Evolutionary conservation across 345 rosid species (phyloP), one percentile per base, ranked within the genome.

Genomic region (Theobroma cacao): DNA sequence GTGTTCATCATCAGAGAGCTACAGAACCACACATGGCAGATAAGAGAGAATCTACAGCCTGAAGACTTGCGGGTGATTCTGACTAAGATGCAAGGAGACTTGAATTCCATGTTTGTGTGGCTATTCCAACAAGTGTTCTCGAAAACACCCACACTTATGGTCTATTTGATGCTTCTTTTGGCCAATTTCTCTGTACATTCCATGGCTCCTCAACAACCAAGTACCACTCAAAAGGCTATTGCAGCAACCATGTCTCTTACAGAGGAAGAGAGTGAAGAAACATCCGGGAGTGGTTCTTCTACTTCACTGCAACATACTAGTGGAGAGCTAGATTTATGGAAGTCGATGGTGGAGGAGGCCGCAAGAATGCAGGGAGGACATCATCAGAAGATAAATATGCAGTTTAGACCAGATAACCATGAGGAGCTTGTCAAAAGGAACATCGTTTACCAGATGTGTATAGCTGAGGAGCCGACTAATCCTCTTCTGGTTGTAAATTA

Each of bases 181-280:
- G 94, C 97, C 0, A 93, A 90, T 77, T 92, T 86, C 82, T 86
- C 87, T 0, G 87, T 90, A 7, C 87, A 88, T 79, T 95, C 98
- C 18, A 84, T 91, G 91, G 80, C 66, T 24, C 14, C 18, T 50
- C 66, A 66, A 45, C 53, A 78, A 18, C 59, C 80, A 13, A 34
- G 26, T 24, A 24, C 36, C 1, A 45, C 65, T 31, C 31, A 8
- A 1, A 28, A 60, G 12, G 40, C 65, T 2, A 55, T 72, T 33
- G 20, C 50, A 0, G 74, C 48, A 14, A 78, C 55, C 13, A 6
- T 31, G 38, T 12, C 48, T 15, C 8, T 74, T 6, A 11, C 31
- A 10, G 75, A 78, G 33, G 80, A 82, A 71, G 41, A 52, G 30
- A 61, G 30, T 74, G 76, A 79, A 59, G 70, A 61, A 59, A 36